Evolutionary conservation across 2,329 filamentous ascomycete genomes (phyloP), one percentile per base, ranked within the genome.

Genomic region (Ceratocystis lukuohia): DNA sequence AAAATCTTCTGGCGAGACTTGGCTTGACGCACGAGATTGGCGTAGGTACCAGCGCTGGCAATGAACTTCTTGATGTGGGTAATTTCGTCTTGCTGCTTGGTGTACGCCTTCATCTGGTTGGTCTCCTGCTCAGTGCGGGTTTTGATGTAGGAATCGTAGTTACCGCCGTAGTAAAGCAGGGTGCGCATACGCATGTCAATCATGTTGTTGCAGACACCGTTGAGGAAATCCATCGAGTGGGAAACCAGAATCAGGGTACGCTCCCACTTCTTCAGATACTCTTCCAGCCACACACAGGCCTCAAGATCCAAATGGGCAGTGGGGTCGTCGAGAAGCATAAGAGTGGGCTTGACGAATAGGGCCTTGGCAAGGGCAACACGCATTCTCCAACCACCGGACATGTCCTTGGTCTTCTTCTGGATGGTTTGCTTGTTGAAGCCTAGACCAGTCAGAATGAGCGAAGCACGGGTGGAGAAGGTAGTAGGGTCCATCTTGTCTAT

Each of bases 321-420:
- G 56, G 94, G 94, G 81, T 99, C 94, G 76, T 99, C 94, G 73
- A 99, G 91, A 71, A 99, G 84, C 63, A 99, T 86, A 67, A 99
- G 83, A 20, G 91, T 94, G 45, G 95, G 94, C 84, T 95, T 96
- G 79, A 99, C 93, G 81, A 99, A 99, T 65, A 99, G 87, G 67
- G 94, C 94, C 83, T 97, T 96, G 75, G 84, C 94, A 69, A 99
- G 87, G 67, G 94, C 94, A 68, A 99, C 94, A 84, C 95, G 91
- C 94, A 99, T 99, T 82, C 93, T 87, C 94, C 94, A 99, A 73
- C 94, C 94, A 90, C 94, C 94, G 71, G 94, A 99, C 95, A 99
- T 99, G 77, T 99, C 95, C 85, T 97, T 99, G 73, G 95, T 99
- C 86, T 95, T 96, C 85, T 99, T 99, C 78, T 95, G 82, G 75